Conservation (phyloP, 371 early-diverging fungal species). For the Actinomucor elegans region DNA sequence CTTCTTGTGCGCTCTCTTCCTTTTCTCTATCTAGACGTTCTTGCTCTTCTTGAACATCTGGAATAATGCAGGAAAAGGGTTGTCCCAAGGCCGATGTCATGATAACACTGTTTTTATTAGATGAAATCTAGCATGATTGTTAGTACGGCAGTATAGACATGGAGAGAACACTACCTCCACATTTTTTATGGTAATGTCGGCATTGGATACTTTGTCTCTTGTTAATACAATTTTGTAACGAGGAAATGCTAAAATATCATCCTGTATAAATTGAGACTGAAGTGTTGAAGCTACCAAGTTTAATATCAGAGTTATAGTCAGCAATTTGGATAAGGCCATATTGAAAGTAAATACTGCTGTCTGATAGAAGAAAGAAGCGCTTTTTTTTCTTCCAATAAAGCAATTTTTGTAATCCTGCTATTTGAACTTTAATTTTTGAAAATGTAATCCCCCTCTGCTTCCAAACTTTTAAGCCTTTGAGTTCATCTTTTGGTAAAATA, state of each 20-base stretch:
- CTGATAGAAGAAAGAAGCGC: no score
- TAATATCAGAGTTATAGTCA: not conserved
- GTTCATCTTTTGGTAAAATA: no score
- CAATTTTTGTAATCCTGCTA: no score
- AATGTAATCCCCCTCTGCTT: no score
- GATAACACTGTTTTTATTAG: slow-evolving; percentile 19
- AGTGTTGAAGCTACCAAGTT: not conserved
- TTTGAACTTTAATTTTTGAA: no score
- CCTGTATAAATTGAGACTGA: slow-evolving; percentile 44
- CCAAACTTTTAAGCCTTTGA: no score
- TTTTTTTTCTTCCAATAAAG: no score
- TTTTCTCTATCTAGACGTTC: slow-evolving; percentile 14
- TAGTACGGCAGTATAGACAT: not conserved
- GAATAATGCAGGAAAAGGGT: slow-evolving; percentile 54
- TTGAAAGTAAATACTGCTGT: no score
- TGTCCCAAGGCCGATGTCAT: slow-evolving; percentile 52
- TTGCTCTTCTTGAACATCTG: slow-evolving; percentile 23
- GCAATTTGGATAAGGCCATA: not conserved
- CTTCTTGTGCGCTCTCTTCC: slow-evolving; percentile 11
- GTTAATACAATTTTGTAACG: slow-evolving; percentile 49
- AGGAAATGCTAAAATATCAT: slow-evolving; percentile 55
- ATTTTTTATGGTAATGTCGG: slow-evolving; percentile 22
- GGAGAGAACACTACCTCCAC: slow-evolving; percentile 1
- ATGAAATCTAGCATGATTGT: not conserved
- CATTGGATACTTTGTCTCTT: slow-evolving; percentile 40